phyloP scores from a whole-genome alignment of 768 basidiomycete species.

The Suillus discolor region DNA sequence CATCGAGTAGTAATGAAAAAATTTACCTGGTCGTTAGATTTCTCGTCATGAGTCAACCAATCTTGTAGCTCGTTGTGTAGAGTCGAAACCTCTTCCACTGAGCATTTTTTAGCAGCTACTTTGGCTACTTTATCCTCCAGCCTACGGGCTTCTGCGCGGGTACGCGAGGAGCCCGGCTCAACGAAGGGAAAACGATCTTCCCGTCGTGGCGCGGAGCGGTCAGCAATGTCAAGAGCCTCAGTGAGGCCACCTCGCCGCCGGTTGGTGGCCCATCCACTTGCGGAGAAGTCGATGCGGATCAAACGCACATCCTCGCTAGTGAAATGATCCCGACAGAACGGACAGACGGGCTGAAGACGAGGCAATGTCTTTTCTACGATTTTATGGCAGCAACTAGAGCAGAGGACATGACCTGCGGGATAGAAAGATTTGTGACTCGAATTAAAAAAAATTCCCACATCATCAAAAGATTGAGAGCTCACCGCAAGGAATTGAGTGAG shows the following conservation, averaged over 20 bases:
- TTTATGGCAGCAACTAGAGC: conserved; percentile 73
- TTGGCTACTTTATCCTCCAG: conserved; percentile 79
- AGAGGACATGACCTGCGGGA: conserved; percentile 73
- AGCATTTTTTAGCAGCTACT: conserved; percentile 84
- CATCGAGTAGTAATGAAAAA: conserved; percentile 17
- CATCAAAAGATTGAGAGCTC: conserved; percentile 25
- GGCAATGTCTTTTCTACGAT: conserved; percentile 81
- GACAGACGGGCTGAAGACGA: conserved; percentile 73
- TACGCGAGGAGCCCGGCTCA: conserved; percentile 42
- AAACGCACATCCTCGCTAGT: conserved; percentile 65
- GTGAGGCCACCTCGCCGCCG: conserved; percentile 54
- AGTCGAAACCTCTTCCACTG: conserved; percentile 79
- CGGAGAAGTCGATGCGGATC: conserved; percentile 77
- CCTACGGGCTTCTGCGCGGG: conserved; percentile 58
- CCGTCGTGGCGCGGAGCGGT: conserved; percentile 46
- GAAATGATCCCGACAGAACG: conserved; percentile 83
- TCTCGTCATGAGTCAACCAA: conserved; percentile 66
- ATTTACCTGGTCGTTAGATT: conserved; percentile 62
- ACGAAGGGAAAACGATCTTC: conserved; percentile 51
- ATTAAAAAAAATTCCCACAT: conserved; percentile 26
- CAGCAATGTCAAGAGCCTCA: conserved; percentile 43
- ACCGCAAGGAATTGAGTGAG: conserved; percentile 86
- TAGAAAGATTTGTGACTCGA: conserved; percentile 6
- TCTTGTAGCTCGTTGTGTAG: conserved; percentile 80
- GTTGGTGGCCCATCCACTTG: conserved; percentile 71